Evolutionary conservation across 257 asterid genomes (phyloP).

Genomic region (Solanum dulcamara): DNA sequence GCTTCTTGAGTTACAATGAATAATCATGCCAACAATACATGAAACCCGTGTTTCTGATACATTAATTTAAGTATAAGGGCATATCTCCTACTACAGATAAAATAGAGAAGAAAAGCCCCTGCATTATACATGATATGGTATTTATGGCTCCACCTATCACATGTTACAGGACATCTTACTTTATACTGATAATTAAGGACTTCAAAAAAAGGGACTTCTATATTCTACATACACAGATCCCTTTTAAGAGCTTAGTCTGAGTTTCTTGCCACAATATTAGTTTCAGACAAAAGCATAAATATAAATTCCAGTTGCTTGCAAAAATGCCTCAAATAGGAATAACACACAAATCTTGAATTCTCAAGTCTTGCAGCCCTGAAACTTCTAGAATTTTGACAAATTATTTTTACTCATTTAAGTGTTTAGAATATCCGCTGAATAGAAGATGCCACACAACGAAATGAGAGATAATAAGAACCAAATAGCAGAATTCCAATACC

Average conservation of each 20-base stretch:
- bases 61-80: not conserved
- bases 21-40: not conserved
- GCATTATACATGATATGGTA: not conserved
- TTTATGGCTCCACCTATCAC: not conserved
- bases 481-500: slow-evolving; percentile 17
- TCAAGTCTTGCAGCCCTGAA: not conserved
- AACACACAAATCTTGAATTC: not conserved
- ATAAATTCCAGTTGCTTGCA: not conserved
- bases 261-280: not conserved
- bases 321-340: not conserved
- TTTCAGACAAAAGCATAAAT: not conserved
- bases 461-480: not conserved
- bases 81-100: not conserved
- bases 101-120: not conserved
- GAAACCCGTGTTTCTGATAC: not conserved
- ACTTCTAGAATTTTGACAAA: not conserved
- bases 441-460: not conserved
- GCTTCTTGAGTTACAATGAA: not conserved
- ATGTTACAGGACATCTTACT: not conserved
- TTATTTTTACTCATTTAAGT: not conserved
- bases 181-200: not conserved
- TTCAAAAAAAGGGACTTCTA: not conserved
- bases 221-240: not conserved
- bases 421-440: not conserved
- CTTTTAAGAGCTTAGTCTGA: not conserved